Evolutionary conservation across 1,284 basidiomycete genomes (phyloP), one percentile per base, ranked within the genome.

Genomic region (Ustilago loliicola): DNA sequence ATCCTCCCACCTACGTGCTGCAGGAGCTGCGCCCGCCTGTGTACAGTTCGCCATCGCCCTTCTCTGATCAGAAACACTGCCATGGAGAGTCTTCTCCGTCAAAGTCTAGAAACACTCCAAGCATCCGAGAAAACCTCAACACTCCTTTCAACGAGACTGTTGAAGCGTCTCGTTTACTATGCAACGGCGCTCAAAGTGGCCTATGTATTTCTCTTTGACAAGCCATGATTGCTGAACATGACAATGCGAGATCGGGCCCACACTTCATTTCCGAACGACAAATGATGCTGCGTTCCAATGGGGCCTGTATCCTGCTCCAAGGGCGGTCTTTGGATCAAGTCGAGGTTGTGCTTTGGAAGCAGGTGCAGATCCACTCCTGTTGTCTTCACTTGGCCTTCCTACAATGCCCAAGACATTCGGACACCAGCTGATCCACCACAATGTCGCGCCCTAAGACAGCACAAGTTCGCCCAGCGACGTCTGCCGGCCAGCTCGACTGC

Each of bases 401-500:
- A 27, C 25, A 15, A 50, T 13, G 48, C 9, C 13, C n/a, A 15
- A 15, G 17, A 10, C 7, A 34, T 7, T 38, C 36, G 36, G 7
- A 15, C n/a, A 15, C 29, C 11, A 29, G 23, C 17, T 29, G n/a
- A 21, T 13, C 17, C 3, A 23, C 42, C 11, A 57, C n/a, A 47
- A 72, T 72, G 70, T 72, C 70, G 30, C 59, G 65, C 21, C 64
- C 64, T 25, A 64, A 60, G 19, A 72, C 65, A 11, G 60, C 70
- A 10, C 40, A 36, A 13, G 11, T 40, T 3, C 60, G 70, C 5
- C 70, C 70, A 15, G 8, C 64, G 8, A 72, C 65, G 0, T 66
- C 70, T 17, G 61, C 70, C 2, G 70, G 62, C 30, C 56, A 56
- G 57, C 48, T 53, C 2, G 19, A 23, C 19, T 42, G 11, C 9